phyloP scores from a whole-genome alignment of 2,329 filamentous ascomycete genomes.

The Phialophora macrospora region DNA sequence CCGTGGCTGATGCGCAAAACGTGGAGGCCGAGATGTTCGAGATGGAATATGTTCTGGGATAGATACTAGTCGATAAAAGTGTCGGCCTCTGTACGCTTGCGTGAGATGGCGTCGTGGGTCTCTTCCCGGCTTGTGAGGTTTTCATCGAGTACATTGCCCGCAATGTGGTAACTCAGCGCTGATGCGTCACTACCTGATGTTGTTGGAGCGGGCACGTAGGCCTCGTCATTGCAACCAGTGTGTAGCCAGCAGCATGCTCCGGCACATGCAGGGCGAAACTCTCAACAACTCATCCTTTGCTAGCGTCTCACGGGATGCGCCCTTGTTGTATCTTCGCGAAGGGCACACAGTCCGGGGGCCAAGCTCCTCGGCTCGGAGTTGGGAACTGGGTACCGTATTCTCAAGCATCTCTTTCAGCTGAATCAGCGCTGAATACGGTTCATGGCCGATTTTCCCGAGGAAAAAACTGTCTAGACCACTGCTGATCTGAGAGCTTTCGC shows the following conservation, averaged over 20 bases:
- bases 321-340: neutral
- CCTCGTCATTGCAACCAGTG: neutral
- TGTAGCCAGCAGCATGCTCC: neutral
- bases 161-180: neutral
- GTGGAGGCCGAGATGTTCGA: slow-evolving; percentile 18
- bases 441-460: neutral
- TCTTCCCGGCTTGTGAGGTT: neutral
- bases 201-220: neutral
- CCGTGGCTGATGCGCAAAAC: neutral
- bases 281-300: neutral
- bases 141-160: neutral
- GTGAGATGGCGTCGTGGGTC: neutral
- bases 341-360: neutral
- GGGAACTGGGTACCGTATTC: neutral
- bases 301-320: no score
- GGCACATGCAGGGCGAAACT: neutral
- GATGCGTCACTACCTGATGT: neutral
- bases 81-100: neutral
- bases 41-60: slow-evolving; percentile 23
- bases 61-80: neutral
- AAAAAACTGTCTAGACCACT: neutral
- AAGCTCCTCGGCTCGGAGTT: neutral
- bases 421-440: slow-evolving; percentile 14
- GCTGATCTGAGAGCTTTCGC: neutral
- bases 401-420: slow-evolving; percentile 1